Base-by-base conservation (phyloP, 2,329 filamentous ascomycete genomes). In the Phaeomoniella chlamydospora region DNA sequence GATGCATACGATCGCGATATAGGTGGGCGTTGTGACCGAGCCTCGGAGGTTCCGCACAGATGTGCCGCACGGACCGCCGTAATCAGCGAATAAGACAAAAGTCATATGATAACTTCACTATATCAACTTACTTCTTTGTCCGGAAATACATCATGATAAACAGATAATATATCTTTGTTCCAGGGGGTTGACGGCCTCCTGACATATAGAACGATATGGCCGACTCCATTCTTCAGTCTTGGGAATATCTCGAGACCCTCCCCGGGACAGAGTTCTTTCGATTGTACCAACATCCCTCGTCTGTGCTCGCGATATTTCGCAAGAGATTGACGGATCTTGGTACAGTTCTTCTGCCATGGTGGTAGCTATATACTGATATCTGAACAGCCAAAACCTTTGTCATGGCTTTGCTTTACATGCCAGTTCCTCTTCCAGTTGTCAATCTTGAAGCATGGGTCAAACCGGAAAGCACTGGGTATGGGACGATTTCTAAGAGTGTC, bases 281-380 rank as follows among this genome's bases (percentile, higher is more conserved):
- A 58, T 72, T 98, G 32, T 98, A 98, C 68, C 81, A 87, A 62
- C 87, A 94, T 66, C 90, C 90, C 18, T 93, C 88, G 30, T 94
- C 90, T 2, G 82, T 87, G 26, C 76, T 98, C 45, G 90, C 90
- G 46, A 87, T 98, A 51, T 96, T 96, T 57, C 77, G 90, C 47
- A 87, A 90, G 62, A 94, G 98, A 86, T 72, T 98, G 39, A 85
- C 90, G 39, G 82, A 92, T 52, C 64, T 96, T 42, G 85, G 82
- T 87, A 67, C 51, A 64, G 49, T 16, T 29, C 12, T 13, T 29
- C 18, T 18, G 36, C 16, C 29, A 26, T n/a, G 34, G 29, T 33
- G 32, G 9, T 5, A 18, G 37, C 31, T 37, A 29, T 33, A 45
- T 41, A 41, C 37, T 38, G 30, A 40, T 46, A 18, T 46, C 33